Evolutionary conservation across 177 flowering plant genomes (phyloP), one percentile per base, ranked within the genome.

Genomic region (Tripterygium wilfordii): DNA sequence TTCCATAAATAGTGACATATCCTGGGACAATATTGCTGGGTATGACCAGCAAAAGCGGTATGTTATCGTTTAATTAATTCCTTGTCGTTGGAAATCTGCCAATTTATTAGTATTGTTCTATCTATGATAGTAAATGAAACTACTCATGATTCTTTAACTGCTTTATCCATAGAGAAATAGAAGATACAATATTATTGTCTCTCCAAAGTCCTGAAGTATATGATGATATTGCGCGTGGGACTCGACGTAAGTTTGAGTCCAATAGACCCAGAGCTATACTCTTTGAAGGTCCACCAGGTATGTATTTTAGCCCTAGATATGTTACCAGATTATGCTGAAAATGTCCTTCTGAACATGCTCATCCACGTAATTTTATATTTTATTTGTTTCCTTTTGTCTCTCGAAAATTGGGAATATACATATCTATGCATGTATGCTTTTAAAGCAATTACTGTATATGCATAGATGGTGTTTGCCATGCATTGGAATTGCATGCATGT

Each of bases 201-300:
- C 65, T 92, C 33, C 86, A 69, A 10, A 80, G 84, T 68, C 97
- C 99, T 53, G 80, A 89, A 65, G 79, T 86, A 32, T 92, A 82
- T 67, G 96, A 92, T 74, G 83, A 79, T 51, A 83, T 92, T 65
- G 99, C 97, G 48, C 94, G 76, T 66, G 97, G 96, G 25, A 92
- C 99, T 31, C 72, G 99, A 24, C 64, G 71, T 14, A 92, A 86
- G 65, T 92, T 86, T 68, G 99, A 89, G 71, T 70, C 97, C 3
- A 92, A 89, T 62, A 77, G 97, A 54, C 99, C 99, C 49, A 81
- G 96, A 30, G 97, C 97, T 19, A 95, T 92, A 43, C 89, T 89
- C 50, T 92, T 89, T 74, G 99, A 92, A 70, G 99, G 99, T 49
- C 97, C 99, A 61, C 99, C 99, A 79, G 97, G 99, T 89, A 60